Evolutionary conservation across 2,329 filamentous ascomycete genomes (phyloP), one percentile per base, ranked within the genome.

Genomic region (Cytospora mali): DNA sequence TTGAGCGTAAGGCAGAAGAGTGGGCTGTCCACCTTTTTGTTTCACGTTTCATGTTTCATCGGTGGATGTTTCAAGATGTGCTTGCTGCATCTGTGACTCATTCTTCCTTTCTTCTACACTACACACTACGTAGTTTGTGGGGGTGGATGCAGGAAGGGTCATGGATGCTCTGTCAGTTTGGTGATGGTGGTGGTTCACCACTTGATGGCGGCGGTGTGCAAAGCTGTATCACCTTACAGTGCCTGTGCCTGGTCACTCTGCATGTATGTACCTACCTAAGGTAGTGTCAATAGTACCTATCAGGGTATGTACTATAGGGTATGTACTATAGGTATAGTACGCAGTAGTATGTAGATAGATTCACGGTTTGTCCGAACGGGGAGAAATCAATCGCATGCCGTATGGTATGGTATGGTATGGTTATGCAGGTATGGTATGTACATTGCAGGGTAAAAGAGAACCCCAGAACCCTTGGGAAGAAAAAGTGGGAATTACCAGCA

Each of bases 41-140:
- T 60, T 60, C 58, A 60, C 48, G 58, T 60, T 60, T 60, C 58
- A 60, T 27, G 53, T 60, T 54, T 48, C 46, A 52, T 49, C 39
- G 35, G 21, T 35, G 13, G 28, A 60, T 54, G 58, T 60, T 60
- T 60, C 58, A 60, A 48, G 35, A 28, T 35, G 14, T 48, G 33
- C 16, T n/a, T 11, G n/a, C 50, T 60, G 58, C 58, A 42, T 29
- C 58, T 60, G 50, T 60, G 58, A 60, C 58, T 60, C 58, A 60
- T 27, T 46, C 42, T 11, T 9, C 11, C n/a, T 23, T 13, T 23
- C 42, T 23, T 18, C 16, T 18, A 18, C 16, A n/a, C n/a, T 46
- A 21, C 18, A 11, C 14, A 21, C 16, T 42, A 23, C 21, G 42
- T 21, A 11, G 42, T 46, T 46, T 46, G 42, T n/a, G 42, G 42